Base-by-base conservation (phyloP, 2,329 filamentous ascomycete species). In the Xenoacremonium recifei region DNA sequence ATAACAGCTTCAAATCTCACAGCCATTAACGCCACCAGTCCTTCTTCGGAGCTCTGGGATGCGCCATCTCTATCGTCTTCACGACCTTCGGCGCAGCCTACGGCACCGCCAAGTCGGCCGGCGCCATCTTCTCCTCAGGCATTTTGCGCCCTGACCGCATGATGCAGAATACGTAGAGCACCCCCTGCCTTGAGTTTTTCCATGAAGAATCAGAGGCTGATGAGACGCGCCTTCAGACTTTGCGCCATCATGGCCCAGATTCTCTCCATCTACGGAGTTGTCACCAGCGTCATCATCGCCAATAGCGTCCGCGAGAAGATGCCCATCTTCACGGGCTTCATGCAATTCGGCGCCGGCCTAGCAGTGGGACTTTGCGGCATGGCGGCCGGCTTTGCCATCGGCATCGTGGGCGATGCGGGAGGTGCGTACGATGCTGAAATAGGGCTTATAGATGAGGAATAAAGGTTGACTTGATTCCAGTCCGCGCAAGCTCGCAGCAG, bases 171-270 rank as follows among this genome's bases (percentile, higher is more conserved):
- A 70, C 65, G 62, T 60, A 53, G 23, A 49, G 18, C 55, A 43
- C 20, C 32, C 18, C 34, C 27, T 20, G 6, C 29, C n/a, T n/a
- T 27, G 25, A 12, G 16, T 34, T 15, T 7, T 9, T 13, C 7
- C 23, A 17, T 11, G 35, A 29, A 32, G 23, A 21, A 19, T 11
- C 10, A 4, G 21, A 21, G 16, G 32, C 15, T 18, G 17, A 34
- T 34, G 15, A 32, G 30, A n/a, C n/a, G n/a, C 10, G 17, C 12
- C 4, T 34, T 9, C 19, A 63, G 60, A 15, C 57, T 72, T 21
- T 72, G 68, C 46, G 59, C 69, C 45, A 68, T 72, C 61, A 71
- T 73, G 68, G 70, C 70, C 34, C 69, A 72, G 58, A 72, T 73
- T 49, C 63, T 73, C 20, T 68, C 68, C 53, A 72, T 73, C 47